phyloP scores from a whole-genome alignment of 495 filamentous ascomycete genomes.

The Aspergillus biplanus region DNA sequence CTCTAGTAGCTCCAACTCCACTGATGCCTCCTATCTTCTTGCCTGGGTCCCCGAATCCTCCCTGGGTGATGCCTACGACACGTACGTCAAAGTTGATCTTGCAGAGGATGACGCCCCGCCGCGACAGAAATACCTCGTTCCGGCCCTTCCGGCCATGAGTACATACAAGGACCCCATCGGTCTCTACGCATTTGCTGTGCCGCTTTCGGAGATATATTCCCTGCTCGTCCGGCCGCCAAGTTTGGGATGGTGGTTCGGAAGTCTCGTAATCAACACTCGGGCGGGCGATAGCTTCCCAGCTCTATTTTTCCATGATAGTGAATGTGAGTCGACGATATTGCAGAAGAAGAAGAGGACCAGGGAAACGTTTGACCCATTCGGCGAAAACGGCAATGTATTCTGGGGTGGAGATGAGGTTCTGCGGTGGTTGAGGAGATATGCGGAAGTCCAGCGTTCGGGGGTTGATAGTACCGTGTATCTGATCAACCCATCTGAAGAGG shows the following conservation, averaged over 20 bases:
- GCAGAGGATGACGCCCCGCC: constrained; percentile 79
- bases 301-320: constrained; percentile 94
- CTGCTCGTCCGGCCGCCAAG: constrained; percentile 89
- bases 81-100: constrained; percentile 94
- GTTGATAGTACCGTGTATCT: constrained; percentile 89
- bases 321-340: constrained; percentile 93
- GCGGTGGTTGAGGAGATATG: constrained; percentile 85
- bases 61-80: constrained; percentile 80
- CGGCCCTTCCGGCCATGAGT: constrained; percentile 79
- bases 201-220: constrained; percentile 86
- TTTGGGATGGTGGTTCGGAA: constrained; percentile 97
- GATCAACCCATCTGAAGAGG: constrained; percentile 83
- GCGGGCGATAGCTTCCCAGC: constrained; percentile 92
- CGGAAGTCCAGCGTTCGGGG: constrained; percentile 75
- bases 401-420: constrained; percentile 98
- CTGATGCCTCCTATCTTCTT: constrained; percentile 69
- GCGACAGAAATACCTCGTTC: constrained; percentile 86
- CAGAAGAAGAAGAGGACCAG: constrained; percentile 84
- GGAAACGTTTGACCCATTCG: constrained; percentile 90
- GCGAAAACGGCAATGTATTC: constrained; percentile 81
- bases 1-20: constrained; percentile 54
- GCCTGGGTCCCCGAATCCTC: constrained; percentile 94
- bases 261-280: constrained; percentile 86
- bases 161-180: constrained; percentile 71
- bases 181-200: constrained; percentile 89